A percentile compares a stretch with the other conserved stretches of the same genome.
These are phyloP conservation scores for Aspergillus viridinutans DNA, from an alignment of 2,329 filamentous ascomycete species.

Conservation along the genomic window DNA sequence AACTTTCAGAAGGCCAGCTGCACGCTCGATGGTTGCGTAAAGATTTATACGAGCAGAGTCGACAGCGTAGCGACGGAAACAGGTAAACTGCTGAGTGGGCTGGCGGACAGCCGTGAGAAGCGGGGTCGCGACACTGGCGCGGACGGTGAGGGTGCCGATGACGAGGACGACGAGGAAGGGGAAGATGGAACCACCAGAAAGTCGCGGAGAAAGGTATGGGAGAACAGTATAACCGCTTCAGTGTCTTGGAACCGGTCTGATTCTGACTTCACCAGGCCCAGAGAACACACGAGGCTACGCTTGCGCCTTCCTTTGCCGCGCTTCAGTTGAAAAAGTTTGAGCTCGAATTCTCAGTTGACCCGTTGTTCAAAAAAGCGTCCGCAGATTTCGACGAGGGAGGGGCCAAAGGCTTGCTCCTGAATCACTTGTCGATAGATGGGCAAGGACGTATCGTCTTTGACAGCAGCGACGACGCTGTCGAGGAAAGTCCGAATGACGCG, in stretches of 20 bases:
- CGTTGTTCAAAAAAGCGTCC: conserved; percentile 97
- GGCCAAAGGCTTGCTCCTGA: conserved; percentile 88
- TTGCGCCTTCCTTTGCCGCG: conserved; percentile 81
- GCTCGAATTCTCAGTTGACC: conserved; percentile 92
- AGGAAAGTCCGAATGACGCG: conserved; percentile 44
- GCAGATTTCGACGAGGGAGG: conserved; percentile 98
- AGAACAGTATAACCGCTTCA: neutral
- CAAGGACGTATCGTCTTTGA: conserved; percentile 95
- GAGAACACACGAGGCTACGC: conserved; percentile 85
- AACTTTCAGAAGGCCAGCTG: conserved; percentile 99
- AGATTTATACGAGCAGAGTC: conserved; percentile 97
- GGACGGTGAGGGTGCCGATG: conserved; percentile 57
- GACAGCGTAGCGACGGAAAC: conserved; percentile 98
- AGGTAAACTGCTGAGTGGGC: conserved; percentile 84
- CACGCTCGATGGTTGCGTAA: conserved; percentile 95
- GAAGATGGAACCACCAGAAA: conserved; percentile 47
- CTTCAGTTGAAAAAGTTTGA: conserved; percentile 96
- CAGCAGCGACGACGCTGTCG: conserved; percentile 80
- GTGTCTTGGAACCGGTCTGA: conserved; percentile 7
- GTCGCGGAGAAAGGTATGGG: conserved; percentile 65
- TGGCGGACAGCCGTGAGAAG: conserved; percentile 72
- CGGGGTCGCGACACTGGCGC: conserved; percentile 61
- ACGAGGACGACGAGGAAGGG: conserved; percentile 56
- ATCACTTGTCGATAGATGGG: conserved; percentile 92
- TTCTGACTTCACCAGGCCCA: conserved; percentile 47